These are phyloP conservation scores for Tricholoma hemisulphureum DNA, from an alignment of 768 basidiomycete species.

Conservation along the genomic window DNA sequence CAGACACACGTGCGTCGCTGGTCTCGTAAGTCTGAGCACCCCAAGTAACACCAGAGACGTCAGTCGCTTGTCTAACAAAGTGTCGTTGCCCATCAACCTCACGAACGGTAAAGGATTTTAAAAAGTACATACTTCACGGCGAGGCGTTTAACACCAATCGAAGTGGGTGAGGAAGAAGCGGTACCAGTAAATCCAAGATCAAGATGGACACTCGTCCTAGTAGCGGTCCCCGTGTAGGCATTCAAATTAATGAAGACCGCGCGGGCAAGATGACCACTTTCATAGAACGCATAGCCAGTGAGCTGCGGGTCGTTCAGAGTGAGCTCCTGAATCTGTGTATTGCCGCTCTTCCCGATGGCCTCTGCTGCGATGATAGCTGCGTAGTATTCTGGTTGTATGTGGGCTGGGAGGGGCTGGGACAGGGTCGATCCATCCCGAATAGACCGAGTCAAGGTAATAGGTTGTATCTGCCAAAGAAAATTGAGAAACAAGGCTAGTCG, in stretches of 20 bases:
- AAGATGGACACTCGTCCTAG: conserved; percentile 42
- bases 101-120: background rate
- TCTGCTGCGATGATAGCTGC: conserved; percentile 60
- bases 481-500: background rate
- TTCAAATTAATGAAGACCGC: conserved; percentile 60
- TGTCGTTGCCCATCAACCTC: background rate
- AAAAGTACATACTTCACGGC: conserved; percentile 44
- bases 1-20: conserved; percentile 38
- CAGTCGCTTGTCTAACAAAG: conserved; percentile 46
- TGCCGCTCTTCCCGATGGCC: conserved; percentile 49
- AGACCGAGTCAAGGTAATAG: conserved; percentile 54
- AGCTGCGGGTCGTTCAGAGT: conserved; percentile 43
- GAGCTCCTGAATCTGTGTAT: conserved; percentile 46
- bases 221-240: conserved; percentile 42
- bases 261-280: conserved; percentile 39
- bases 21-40: conserved; percentile 62
- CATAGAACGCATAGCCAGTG: conserved; percentile 64
- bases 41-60: conserved; percentile 51
- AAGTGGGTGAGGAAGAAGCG: conserved; percentile 19
- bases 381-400: conserved; percentile 68
- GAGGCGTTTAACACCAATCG: conserved; percentile 48
- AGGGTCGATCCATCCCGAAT: conserved; percentile 54
- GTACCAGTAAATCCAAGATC: conserved; percentile 36
- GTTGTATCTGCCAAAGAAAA: conserved; percentile 52
- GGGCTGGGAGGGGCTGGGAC: conserved; percentile 48